Conservation (phyloP, 306 rosid species). For the Mimosa bimucronata region DNA sequence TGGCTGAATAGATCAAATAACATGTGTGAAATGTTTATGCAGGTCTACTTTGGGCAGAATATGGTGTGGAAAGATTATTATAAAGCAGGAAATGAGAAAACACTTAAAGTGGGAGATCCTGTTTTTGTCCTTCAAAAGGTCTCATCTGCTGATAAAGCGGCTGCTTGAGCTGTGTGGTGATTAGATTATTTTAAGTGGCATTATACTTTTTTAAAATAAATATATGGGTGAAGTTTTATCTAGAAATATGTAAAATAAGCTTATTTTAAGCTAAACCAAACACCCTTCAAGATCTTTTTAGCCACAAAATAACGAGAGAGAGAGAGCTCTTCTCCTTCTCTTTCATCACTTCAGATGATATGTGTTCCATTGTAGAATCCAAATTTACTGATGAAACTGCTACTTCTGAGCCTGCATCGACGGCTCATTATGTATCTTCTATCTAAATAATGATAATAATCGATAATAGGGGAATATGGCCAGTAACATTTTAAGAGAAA, state of each 20-base stretch:
- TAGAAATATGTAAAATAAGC: too few relatives aligned
- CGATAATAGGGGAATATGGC: not conserved
- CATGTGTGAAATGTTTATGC: conserved; percentile 35
- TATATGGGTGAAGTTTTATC: too few relatives aligned
- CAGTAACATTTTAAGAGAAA: not conserved
- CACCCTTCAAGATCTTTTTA: too few relatives aligned
- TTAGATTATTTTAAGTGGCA: too few relatives aligned
- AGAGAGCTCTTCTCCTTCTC: not conserved
- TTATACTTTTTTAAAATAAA: too few relatives aligned
- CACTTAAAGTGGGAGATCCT: conserved; percentile 63
- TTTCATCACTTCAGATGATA: not conserved
- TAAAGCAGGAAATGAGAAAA: conserved; percentile 50
- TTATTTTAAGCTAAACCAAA: too few relatives aligned
- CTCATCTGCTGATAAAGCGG: conserved; percentile 65
- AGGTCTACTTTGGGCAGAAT: conserved; percentile 89
- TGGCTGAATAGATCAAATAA: conserved; percentile 27
- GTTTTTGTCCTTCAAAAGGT: conserved; percentile 58
- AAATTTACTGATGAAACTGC: not conserved
- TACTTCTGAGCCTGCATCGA: not conserved
- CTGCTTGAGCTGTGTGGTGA: conserved; percentile 51
- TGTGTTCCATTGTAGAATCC: not conserved
- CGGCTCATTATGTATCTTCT: not conserved
- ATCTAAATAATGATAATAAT: not conserved
- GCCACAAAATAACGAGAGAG: not conserved
- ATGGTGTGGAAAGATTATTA: conserved; percentile 61